A percentile compares a stretch with the other conserved stretches of the same genome.
These are phyloP conservation scores for Detonula confervacea DNA, from an alignment of 352 stramenopile genomes.

Conservation along the genomic window DNA sequence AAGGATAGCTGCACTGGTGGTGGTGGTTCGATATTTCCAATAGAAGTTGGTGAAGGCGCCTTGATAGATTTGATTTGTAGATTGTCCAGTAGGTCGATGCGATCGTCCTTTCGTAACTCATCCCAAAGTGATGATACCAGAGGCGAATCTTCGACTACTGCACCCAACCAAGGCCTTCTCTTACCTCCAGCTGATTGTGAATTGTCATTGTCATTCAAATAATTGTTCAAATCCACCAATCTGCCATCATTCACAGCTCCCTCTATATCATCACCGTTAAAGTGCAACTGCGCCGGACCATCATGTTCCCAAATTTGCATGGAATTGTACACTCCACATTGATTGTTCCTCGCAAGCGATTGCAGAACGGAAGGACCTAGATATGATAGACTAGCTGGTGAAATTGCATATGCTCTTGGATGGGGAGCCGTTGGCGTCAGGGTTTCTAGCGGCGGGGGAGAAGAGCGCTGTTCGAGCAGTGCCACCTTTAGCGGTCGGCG, in stretches of 20 bases:
- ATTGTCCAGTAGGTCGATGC: conserved; percentile 55
- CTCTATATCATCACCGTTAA: conserved; percentile 67
- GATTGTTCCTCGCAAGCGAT: conserved; percentile 32
- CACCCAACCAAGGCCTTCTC: conserved; percentile 57
- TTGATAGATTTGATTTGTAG: conserved; percentile 45
- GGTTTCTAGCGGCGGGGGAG: conserved; percentile 31
- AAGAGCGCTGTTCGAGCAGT: conserved; percentile 39
- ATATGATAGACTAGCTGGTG: conserved; percentile 66
- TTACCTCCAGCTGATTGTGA: neutral
- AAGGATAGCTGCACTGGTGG: conserved; percentile 39
- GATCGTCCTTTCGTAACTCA: conserved; percentile 44
- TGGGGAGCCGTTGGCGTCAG: conserved; percentile 27
- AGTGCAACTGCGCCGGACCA: conserved; percentile 71
- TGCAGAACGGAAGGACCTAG: conserved; percentile 50
- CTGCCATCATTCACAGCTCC: conserved; percentile 35
- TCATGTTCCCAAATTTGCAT: conserved; percentile 85
- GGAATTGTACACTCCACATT: conserved; percentile 69
- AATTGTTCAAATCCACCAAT: conserved; percentile 37
- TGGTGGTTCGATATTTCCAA: conserved; percentile 41
- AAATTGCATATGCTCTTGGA: conserved; percentile 80
- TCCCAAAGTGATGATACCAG: conserved; percentile 68
- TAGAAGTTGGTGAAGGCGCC: conserved; percentile 23
- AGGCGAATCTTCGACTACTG: conserved; percentile 71
- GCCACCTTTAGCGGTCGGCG: conserved; percentile 48
- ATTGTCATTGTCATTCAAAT: neutral